These are phyloP conservation scores for Magnolia officinalis DNA, from an alignment of 164 flowering plant genomes.

Conservation along the genomic window DNA sequence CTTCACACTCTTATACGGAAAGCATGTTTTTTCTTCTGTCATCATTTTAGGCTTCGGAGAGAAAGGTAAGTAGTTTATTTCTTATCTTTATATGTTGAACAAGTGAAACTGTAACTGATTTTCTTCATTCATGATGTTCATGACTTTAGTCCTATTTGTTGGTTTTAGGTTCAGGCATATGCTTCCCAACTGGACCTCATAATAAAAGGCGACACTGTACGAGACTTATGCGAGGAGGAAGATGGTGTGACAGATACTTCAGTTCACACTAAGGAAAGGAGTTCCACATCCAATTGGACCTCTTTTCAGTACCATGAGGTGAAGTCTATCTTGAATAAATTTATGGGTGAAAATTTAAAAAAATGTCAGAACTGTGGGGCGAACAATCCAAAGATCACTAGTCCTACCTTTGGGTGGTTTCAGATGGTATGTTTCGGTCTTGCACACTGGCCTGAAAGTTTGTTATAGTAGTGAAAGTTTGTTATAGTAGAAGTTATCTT, in stretches of 20 bases:
- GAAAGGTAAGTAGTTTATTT: conserved; percentile 34
- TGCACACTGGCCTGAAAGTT: neutral
- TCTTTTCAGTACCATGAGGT: conserved; percentile 67
- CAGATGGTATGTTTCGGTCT: conserved; percentile 45
- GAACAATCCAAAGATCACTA: conserved; percentile 47
- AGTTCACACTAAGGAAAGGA: conserved; percentile 6
- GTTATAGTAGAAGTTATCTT: too few species aligned
- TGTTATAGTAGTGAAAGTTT: too few species aligned
- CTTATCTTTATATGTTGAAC: neutral
- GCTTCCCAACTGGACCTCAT: conserved; percentile 53
- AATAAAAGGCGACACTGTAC: conserved; percentile 59
- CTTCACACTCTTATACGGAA: conserved; percentile 44
- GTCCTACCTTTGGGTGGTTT: conserved; percentile 83
- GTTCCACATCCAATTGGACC: conserved; percentile 43
- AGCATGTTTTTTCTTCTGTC: conserved; percentile 69
- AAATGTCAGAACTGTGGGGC: conserved; percentile 48
- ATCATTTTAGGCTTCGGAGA: conserved; percentile 40
- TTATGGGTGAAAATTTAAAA: conserved; percentile 33
- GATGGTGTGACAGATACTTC: conserved; percentile 27
- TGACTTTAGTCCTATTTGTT: neutral
- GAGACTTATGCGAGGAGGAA: conserved; percentile 32
- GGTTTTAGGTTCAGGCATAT: conserved; percentile 48
- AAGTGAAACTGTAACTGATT: neutral
- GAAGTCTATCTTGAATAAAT: conserved; percentile 39
- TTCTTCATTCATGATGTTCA: neutral